phyloP scores from a whole-genome alignment of 306 rosid genomes.

The Rosa lucieae region DNA sequence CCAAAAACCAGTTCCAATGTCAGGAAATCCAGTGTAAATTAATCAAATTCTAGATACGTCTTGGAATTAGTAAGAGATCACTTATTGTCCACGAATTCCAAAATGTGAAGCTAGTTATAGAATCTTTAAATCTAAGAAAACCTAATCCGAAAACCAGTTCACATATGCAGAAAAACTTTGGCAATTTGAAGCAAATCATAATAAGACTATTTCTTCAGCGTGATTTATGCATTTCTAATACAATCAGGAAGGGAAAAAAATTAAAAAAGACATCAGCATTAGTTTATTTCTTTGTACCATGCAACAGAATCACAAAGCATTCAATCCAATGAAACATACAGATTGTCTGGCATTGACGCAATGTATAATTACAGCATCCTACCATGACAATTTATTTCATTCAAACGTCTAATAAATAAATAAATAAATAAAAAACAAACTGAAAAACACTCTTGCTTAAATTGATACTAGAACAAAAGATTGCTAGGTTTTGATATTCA shows the following conservation, averaged over 20 bases:
- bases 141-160: neutral
- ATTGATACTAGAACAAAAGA: neutral
- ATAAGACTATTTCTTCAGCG: neutral
- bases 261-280: neutral
- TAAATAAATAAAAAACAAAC: too few species aligned
- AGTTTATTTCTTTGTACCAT: neutral
- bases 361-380: neutral
- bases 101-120: neutral
- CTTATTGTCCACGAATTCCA: neutral
- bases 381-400: neutral
- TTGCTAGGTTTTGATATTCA: neutral
- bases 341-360: neutral
- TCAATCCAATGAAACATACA: neutral
- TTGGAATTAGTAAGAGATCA: neutral
- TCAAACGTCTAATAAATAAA: neutral
- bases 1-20: neutral
- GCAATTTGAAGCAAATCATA: neutral
- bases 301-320: slow-evolving; percentile 5
- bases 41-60: neutral
- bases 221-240: neutral
- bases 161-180: neutral
- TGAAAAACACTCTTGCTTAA: neutral
- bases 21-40: neutral
- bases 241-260: neutral
- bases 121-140: neutral